These are phyloP conservation scores for Aspergillus homomorphus DNA, from an alignment of 495 filamentous ascomycete genomes.

Conservation along the genomic window DNA sequence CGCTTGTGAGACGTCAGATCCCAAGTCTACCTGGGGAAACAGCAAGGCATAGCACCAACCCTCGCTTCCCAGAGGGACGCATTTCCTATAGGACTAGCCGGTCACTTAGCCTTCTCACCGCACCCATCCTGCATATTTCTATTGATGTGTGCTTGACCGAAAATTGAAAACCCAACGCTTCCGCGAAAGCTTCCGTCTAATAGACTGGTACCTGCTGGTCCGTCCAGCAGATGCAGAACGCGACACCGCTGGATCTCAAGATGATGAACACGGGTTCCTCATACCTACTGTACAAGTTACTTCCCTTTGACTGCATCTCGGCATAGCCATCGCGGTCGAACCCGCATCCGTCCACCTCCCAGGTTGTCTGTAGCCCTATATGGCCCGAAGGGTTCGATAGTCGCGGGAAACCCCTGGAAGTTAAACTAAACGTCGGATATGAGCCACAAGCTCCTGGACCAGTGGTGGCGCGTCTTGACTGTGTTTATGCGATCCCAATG, in stretches of 20 bases:
- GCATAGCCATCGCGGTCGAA: background rate
- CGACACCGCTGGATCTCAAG: background rate
- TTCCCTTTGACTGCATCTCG: background rate
- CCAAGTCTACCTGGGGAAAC: background rate
- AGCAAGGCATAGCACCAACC: conserved; percentile 16
- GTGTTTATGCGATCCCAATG: conserved; percentile 5
- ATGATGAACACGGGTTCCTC: background rate
- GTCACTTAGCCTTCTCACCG: conserved; percentile 14
- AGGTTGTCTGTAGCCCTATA: conserved; percentile 1
- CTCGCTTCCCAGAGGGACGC: background rate
- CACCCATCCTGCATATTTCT: conserved; percentile 12
- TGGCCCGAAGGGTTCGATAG: background rate
- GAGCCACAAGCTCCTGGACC: conserved; percentile 4
- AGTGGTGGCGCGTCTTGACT: conserved; percentile 10
- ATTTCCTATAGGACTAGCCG: background rate
- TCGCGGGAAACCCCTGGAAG: conserved; percentile 12
- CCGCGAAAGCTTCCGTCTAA: conserved; percentile 1
- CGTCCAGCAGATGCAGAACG: background rate
- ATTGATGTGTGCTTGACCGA: conserved; percentile 9
- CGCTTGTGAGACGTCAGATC: conserved; percentile 19
- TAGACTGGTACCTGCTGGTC: background rate
- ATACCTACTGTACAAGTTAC: background rate
- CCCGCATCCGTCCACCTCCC: background rate
- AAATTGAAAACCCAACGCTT: background rate
- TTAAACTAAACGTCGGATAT: conserved; percentile 10